Conservation (phyloP, 2,329 filamentous ascomycete species). For the Fusarium haematococcum region DNA sequence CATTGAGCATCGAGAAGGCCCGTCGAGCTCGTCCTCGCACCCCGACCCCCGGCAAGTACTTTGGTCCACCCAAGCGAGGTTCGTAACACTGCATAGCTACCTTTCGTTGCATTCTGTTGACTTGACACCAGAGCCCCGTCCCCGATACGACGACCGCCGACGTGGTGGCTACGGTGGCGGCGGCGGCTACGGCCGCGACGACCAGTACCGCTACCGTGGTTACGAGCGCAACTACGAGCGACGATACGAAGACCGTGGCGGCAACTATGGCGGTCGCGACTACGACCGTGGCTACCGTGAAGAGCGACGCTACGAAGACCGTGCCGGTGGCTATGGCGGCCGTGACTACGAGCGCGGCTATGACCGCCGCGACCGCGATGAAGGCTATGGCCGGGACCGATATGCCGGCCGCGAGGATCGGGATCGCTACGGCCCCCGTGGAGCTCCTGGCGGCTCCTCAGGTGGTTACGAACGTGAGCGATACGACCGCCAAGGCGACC, state of each 20-base stretch:
- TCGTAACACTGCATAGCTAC: slow-evolving; percentile 52
- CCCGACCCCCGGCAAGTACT: slow-evolving; percentile 98
- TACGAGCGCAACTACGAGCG: slow-evolving; percentile 58
- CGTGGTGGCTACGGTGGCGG: slow-evolving; percentile 67
- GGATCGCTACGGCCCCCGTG: slow-evolving; percentile 55
- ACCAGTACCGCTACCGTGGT: slow-evolving; percentile 68
- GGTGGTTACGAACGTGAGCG: slow-evolving; percentile 62
- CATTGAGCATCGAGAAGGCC: slow-evolving; percentile 98
- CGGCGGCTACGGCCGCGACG: slow-evolving; percentile 63
- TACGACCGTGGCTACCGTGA: slow-evolving; percentile 65
- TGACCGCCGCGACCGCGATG: slow-evolving; percentile 60
- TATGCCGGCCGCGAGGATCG: slow-evolving; percentile 60
- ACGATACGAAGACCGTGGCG: slow-evolving; percentile 59
- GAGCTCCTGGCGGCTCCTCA: slow-evolving; percentile 52
- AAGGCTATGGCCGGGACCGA: slow-evolving; percentile 53
- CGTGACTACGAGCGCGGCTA: slow-evolving; percentile 70
- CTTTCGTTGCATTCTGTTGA: slow-evolving; percentile 16
- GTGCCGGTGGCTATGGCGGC: slow-evolving; percentile 56
- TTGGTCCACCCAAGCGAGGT: slow-evolving; percentile 98
- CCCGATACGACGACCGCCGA: slow-evolving; percentile 70
- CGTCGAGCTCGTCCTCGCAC: slow-evolving; percentile 94
- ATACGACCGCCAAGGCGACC: slow-evolving; percentile 60
- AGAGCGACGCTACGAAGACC: slow-evolving; percentile 61
- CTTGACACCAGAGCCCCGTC: slow-evolving; percentile 51
- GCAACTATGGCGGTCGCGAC: slow-evolving; percentile 57